Conservation (phyloP, 2,329 filamentous ascomycete species). For the Sporothrix variecibatus region DNA sequence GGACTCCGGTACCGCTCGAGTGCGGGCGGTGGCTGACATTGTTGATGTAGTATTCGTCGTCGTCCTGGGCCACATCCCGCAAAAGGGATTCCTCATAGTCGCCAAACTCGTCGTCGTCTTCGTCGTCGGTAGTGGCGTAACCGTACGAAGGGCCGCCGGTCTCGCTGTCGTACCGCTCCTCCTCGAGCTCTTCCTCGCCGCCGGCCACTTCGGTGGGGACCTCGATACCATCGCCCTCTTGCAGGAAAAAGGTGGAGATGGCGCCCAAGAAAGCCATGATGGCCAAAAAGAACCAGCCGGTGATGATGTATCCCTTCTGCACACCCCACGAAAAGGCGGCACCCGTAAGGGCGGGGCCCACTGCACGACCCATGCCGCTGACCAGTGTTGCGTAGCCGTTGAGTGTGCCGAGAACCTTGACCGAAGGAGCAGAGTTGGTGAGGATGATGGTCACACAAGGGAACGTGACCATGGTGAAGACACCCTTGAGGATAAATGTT, state of each 20-base stretch:
- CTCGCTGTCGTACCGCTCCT: constrained; percentile 1
- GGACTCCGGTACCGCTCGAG: background rate
- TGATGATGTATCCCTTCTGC: constrained; percentile 71
- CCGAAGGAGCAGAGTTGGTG: constrained; percentile 78
- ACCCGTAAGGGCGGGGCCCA: constrained; percentile 75
- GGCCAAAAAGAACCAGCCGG: constrained; percentile 80
- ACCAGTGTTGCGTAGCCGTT: constrained; percentile 89
- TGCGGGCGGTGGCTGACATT: constrained; percentile 19
- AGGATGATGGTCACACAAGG: constrained; percentile 87
- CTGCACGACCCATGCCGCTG: constrained; percentile 75
- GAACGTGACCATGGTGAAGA: constrained; percentile 80
- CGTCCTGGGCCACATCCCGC: constrained; percentile 1
- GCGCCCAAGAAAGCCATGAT: constrained; percentile 64
- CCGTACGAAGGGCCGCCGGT: background rate
- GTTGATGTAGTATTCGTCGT: constrained; percentile 22
- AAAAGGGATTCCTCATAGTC: constrained; percentile 28
- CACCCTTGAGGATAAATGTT: constrained; percentile 73
- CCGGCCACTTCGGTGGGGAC: constrained; percentile 35
- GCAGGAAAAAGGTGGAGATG: constrained; percentile 72
- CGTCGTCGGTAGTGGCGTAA: background rate
- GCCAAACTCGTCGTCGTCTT: constrained; percentile 12
- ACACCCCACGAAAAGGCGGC: constrained; percentile 74
- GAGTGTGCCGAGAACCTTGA: constrained; percentile 79
- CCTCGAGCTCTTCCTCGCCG: constrained; percentile 28
- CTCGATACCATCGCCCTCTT: constrained; percentile 70